A percentile compares a stretch with the other conserved stretches of the same genome.
Conservation (phyloP, 1,284 basidiomycete species). For the Cerrena zonata region DNA sequence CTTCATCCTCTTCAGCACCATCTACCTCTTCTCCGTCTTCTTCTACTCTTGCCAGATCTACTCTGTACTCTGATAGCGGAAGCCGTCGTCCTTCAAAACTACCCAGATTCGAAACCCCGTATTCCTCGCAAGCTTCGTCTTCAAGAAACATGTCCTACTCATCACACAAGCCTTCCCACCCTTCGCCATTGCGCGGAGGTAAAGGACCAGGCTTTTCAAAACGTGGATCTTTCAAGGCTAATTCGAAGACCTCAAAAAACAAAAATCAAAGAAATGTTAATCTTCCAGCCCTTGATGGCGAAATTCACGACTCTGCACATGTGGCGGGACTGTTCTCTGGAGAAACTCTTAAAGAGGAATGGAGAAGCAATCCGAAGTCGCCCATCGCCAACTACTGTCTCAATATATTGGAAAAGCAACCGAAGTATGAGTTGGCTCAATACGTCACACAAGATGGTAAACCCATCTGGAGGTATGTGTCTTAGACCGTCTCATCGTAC, state of each 20-base stretch:
- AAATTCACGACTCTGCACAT: constrained; percentile 26
- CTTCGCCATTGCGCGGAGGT: neutral
- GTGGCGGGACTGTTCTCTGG: constrained; percentile 23
- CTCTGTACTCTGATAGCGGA: constrained; percentile 10
- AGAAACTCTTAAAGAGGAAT: constrained; percentile 27
- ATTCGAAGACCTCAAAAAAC: constrained; percentile 12
- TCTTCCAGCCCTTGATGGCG: constrained; percentile 17
- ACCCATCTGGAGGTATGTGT: constrained; percentile 15
- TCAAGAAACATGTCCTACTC: neutral
- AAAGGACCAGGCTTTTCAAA: constrained; percentile 19
- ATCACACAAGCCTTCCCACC: neutral
- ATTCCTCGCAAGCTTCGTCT: neutral
- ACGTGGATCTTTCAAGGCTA: constrained; percentile 6
- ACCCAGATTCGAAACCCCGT: constrained; percentile 16
- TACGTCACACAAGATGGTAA: constrained; percentile 8
- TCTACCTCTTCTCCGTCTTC: constrained; percentile 5
- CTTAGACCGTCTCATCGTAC: neutral
- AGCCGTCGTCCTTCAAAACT: constrained; percentile 20
- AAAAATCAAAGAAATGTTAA: constrained; percentile 1
- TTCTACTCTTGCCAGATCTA: constrained; percentile 13
- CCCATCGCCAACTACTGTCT: constrained; percentile 36
- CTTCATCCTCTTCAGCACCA: neutral
- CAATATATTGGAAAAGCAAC: constrained; percentile 8
- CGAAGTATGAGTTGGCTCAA: constrained; percentile 14
- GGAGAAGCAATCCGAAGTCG: constrained; percentile 40